phyloP scores from a whole-genome alignment of 148 eudicot species.

The Silene conica region DNA sequence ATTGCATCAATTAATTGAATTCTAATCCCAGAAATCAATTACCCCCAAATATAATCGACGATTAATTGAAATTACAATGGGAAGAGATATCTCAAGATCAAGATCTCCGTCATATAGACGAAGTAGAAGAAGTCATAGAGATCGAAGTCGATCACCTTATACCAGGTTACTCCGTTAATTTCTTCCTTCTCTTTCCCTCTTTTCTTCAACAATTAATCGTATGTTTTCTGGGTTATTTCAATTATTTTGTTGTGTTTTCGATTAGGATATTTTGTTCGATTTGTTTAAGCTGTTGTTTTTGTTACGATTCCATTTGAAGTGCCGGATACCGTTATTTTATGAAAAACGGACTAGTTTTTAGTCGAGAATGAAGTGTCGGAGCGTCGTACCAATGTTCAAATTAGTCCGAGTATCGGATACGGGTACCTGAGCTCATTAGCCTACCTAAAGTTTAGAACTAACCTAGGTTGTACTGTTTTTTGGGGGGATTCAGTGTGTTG shows the following conservation, averaged over 20 bases:
- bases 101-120: constrained; percentile 60
- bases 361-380: not conserved
- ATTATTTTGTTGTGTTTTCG: not conserved
- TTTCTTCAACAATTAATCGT: constrained; percentile 2
- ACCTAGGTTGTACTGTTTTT: too few species aligned
- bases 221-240: not conserved
- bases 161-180: constrained; percentile 76
- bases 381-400: too few species aligned
- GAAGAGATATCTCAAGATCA: constrained; percentile 65
- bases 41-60: not conserved
- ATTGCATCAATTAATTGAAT: not conserved
- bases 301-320: too few species aligned
- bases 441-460: too few species aligned
- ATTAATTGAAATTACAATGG: constrained; percentile 31
- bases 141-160: constrained; percentile 77
- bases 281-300: not conserved
- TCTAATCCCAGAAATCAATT: not conserved
- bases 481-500: too few species aligned
- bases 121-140: constrained; percentile 65
- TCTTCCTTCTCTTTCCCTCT: constrained; percentile 20
- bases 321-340: too few species aligned
- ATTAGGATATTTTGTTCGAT: not conserved
- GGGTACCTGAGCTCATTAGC: too few species aligned
- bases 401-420: too few species aligned
- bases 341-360: not conserved